Base-by-base conservation (phyloP, 2,329 filamentous ascomycete genomes). In the Cladosporium colombiae region DNA sequence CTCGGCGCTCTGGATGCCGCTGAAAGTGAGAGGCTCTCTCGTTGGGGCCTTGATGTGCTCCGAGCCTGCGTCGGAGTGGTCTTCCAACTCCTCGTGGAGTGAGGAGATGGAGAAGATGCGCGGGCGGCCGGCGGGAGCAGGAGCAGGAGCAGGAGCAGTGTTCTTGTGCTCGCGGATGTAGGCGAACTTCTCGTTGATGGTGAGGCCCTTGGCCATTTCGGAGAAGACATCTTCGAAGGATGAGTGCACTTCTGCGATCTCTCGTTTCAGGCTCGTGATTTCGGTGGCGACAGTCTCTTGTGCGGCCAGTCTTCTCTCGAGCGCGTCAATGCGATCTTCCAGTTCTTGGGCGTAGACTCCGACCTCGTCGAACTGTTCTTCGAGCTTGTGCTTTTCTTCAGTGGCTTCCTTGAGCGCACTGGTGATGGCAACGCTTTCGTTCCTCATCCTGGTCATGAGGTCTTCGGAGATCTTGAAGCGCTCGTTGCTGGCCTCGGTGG, bases 201-300 rank as follows among this genome's bases (percentile, higher is more conserved):
- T 57, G 35, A 64, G 62, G 53, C 55, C 62, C 27, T 64, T 57
- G 29, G 52, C 52, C 62, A 55, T 64, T 52, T 57, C 37, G 6
- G 40, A 33, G 37, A 64, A 57, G 18, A 35, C 27, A 7, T 33
- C 33, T 31, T 64, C 62, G 35, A 64, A 33, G 3, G 35, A 21
- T 11, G n/a, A 18, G 62, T 64, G 35, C 23, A 33, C 27, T 13
- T n/a, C 10, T 8, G 13, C 21, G 37, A 64, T 56, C 27, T 57
- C 29, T 6, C 25, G 25, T n/a, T 49, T 49, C 18, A 55, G 46
- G 16, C 14, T 14, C 33, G 18, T 27, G 23, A 50, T 56, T 16
- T 57, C 35, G 52, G 23, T 37, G 52, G 49, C 62, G 52, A 55
- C 14, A 55, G 25, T 14, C 27, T 29, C 13, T 6, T 33, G 5